Evolutionary conservation across 352 stramenopile genomes (phyloP), one percentile per base, ranked within the genome.

Genomic region (Peronospora destructor): DNA sequence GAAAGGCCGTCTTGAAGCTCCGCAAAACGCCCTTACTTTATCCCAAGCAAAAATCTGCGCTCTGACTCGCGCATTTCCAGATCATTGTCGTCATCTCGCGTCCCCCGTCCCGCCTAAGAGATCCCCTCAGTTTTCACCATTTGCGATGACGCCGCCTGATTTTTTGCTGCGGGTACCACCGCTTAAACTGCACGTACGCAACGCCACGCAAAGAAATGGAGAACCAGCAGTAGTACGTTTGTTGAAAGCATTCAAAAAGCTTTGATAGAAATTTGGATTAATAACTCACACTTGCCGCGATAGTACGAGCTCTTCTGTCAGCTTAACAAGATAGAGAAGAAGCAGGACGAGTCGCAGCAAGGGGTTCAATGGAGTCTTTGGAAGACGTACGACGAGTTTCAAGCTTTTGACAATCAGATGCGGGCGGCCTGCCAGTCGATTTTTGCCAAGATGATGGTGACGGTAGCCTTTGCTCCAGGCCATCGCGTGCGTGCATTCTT

Each of bases 401-500:
- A 88, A 42, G 55, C 66, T 32, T 79, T 91, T 28, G 79, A 91
- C 46, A 52, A 62, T 41, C 48, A 71, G 33, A 83, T 91, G 71
- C 79, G 79, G 26, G 66, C 61, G 19, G 56, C 56, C 7, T 62
- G 59, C 25, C 49, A 66, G 34, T 86, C 74, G 5, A 28, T 53
- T 9, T 91, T 87, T 52, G 66, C 76, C 45, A 87, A 85, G 44
- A 85, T 87, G 75, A 91, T 91, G 79, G 76, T 91, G 39, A 87
- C 79, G 5, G 79, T 91, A 14, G 70, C 68, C 17, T 91, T 91
- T 30, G 79, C 79, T 1, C 76, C 79, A 0, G 62, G 67, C 33
- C 79, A 88, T 56, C 71, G 68, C 17, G 60, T 91, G 43, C 79
- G 77, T 46, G 66, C 70, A 19, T 86, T 91, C 53, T 88, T 91